Evolutionary conservation across 257 asterid genomes (phyloP).

Genomic region (Catharanthus roseus): DNA sequence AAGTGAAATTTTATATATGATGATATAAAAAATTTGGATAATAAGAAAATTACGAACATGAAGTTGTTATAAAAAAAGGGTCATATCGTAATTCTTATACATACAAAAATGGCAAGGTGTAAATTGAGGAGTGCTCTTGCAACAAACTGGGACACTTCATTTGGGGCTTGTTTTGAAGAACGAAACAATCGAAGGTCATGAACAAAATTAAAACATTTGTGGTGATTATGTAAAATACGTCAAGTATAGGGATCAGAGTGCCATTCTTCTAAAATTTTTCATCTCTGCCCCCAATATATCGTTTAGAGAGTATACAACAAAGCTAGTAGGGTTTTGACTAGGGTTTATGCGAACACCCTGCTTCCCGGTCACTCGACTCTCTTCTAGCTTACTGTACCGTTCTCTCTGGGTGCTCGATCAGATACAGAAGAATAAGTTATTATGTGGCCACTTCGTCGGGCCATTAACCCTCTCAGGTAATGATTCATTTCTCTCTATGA

Average conservation of each 20-base stretch:
- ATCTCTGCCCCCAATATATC: neutral
- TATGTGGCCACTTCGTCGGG: constrained; percentile 75
- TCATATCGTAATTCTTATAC: no score
- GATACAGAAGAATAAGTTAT: neutral
- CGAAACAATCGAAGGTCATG: neutral
- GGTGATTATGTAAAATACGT: neutral
- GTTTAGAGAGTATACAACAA: no score
- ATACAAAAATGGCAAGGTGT: no score
- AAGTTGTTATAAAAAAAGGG: no score
- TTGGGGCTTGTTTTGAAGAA: neutral
- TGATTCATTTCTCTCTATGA: constrained; percentile 2
- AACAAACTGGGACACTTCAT: no score
- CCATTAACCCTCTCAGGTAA: constrained; percentile 55
- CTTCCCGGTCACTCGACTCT: no score
- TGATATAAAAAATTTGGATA: no score
- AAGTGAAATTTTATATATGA: no score
- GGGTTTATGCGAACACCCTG: no score
- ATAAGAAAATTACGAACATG: no score
- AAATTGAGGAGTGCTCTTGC: no score
- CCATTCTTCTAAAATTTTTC: neutral
- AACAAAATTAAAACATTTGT: neutral
- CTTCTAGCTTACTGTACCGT: neutral
- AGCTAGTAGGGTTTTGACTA: constrained; percentile 6
- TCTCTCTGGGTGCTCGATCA: neutral
- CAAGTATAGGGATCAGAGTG: neutral